Evolutionary conservation across 768 basidiomycete genomes (phyloP).

Genomic region (Mycena albidolilacea): DNA sequence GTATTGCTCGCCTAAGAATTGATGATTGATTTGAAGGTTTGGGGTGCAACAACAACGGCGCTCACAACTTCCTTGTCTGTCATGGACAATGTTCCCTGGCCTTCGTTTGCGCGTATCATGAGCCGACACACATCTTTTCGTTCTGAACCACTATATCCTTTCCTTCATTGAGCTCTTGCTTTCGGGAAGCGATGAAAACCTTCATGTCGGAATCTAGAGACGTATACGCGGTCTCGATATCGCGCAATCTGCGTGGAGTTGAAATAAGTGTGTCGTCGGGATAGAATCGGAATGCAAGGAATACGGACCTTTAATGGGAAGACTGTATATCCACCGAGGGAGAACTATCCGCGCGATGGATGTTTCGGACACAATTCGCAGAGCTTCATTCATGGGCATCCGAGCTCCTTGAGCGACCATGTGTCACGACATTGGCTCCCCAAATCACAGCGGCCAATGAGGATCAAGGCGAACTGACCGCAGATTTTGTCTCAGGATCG

Average conservation of each 20-base stretch:
- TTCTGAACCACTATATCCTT: too few relatives aligned
- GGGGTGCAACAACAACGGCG: background rate
- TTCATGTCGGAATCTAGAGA: background rate
- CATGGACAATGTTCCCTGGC: constrained; percentile 27
- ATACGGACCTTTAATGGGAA: constrained; percentile 43
- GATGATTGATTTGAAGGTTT: too few relatives aligned
- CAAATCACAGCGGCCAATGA: constrained; percentile 27
- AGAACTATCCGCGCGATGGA: constrained; percentile 29
- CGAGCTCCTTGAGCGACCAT: background rate
- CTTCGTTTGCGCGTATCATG: constrained; percentile 19
- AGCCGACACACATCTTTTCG: constrained; percentile 19
- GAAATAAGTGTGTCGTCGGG: too few relatives aligned
- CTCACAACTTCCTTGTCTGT: constrained; percentile 39
- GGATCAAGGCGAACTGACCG: constrained; percentile 1
- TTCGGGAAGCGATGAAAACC: background rate
- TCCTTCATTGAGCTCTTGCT: background rate
- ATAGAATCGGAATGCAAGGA: background rate
- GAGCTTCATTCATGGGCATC: constrained; percentile 13
- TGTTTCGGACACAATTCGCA: constrained; percentile 31
- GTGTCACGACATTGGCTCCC: constrained; percentile 8
- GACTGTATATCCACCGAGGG: constrained; percentile 41
- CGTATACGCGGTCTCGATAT: constrained; percentile 19
- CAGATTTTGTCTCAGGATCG: too few relatives aligned
- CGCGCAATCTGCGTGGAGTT: background rate
- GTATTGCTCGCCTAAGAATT: constrained; percentile 48